These are phyloP conservation scores for Paxillus rubicundulus DNA, from an alignment of 768 basidiomycete species.

Conservation along the genomic window DNA sequence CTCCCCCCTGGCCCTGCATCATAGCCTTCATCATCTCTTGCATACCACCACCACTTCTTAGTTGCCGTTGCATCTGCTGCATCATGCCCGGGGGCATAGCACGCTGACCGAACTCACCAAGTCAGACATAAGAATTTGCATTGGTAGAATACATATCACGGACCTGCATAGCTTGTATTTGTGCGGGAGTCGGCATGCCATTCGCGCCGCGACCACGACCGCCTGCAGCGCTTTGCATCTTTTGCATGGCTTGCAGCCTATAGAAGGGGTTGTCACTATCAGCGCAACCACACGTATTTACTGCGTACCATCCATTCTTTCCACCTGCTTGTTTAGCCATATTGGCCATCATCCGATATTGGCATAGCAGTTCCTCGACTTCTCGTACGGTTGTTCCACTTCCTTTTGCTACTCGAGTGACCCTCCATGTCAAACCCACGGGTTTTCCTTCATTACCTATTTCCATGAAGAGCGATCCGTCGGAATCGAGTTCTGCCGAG, in stretches of 20 bases:
- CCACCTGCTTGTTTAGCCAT: conserved; percentile 99
- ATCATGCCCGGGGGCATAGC: conserved; percentile 95
- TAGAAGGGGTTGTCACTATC: conserved; percentile 3
- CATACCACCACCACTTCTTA: conserved; percentile 82
- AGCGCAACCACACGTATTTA: conserved; percentile 1
- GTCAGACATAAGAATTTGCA: conserved; percentile 4
- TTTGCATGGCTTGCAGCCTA: conserved; percentile 86
- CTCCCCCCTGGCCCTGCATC: conserved; percentile 93
- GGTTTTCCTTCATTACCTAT: conserved; percentile 81
- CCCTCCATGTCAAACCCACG: conserved; percentile 83
- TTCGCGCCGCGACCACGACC: conserved; percentile 84
- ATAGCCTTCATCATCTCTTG: conserved; percentile 98
- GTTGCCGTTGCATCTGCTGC: conserved; percentile 85
- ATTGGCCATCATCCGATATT: conserved; percentile 98
- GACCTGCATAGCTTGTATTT: conserved; percentile 93
- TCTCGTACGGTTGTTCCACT: conserved; percentile 94
- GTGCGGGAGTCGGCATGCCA: conserved; percentile 89
- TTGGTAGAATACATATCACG: conserved; percentile 22
- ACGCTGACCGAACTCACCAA: conserved; percentile 53
- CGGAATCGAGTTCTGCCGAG: conserved; percentile 87
- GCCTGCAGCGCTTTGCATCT: conserved; percentile 84
- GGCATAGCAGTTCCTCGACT: conserved; percentile 95
- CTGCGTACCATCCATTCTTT: conserved; percentile 84
- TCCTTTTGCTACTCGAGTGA: conserved; percentile 86
- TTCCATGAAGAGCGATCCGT: conserved; percentile 89